phyloP scores from a whole-genome alignment of 106 monocot species.

The Platanthera zijinensis region DNA sequence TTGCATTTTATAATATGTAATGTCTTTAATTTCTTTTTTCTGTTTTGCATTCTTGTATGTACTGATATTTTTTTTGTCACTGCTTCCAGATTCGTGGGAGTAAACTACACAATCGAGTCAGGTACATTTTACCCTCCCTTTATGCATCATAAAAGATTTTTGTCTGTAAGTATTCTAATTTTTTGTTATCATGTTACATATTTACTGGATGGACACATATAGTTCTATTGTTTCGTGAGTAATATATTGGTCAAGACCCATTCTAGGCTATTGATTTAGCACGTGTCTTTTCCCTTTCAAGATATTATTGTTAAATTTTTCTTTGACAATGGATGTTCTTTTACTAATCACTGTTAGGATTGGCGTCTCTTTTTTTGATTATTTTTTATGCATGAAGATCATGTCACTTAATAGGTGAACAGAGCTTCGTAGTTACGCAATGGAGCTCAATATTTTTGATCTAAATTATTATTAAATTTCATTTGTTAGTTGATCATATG shows the following conservation, averaged over 20 bases:
- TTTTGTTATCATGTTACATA: neutral
- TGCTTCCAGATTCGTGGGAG: slow-evolving; percentile 82
- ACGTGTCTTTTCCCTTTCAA: neutral
- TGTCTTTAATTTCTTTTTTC: neutral
- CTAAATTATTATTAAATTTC: neutral
- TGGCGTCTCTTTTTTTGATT: neutral
- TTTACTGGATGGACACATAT: neutral
- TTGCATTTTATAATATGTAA: neutral
- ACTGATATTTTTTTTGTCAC: neutral
- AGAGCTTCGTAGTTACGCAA: neutral
- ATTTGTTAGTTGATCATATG: neutral
- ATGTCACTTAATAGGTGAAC: neutral
- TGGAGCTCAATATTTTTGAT: neutral
- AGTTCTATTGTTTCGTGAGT: neutral
- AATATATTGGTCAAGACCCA: neutral
- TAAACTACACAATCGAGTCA: slow-evolving; percentile 91
- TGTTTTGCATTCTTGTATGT: neutral
- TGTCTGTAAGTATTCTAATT: neutral
- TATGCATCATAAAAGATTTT: neutral
- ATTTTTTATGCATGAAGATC: neutral
- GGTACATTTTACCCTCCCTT: slow-evolving; percentile 36
- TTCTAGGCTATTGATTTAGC: neutral
- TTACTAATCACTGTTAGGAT: neutral
- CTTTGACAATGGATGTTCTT: neutral
- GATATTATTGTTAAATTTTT: neutral